Conservation (phyloP, 768 basidiomycete genomes). For the Albatrellus ellisii region DNA sequence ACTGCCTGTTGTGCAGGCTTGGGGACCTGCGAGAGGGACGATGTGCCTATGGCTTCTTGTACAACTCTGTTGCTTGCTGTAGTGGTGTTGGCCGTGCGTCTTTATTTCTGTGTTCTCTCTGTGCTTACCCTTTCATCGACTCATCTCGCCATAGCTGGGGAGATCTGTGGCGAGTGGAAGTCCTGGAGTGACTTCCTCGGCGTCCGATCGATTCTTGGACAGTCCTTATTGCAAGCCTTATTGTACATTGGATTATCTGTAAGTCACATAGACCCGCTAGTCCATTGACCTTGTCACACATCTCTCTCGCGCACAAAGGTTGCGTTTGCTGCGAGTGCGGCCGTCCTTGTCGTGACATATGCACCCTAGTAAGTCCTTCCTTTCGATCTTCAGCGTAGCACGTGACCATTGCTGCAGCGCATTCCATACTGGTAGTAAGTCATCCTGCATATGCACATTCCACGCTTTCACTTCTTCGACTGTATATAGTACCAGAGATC, state of each 20-base stretch:
- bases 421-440: constrained; percentile 71
- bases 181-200: constrained; percentile 52
- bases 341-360: constrained; percentile 47
- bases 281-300: not conserved
- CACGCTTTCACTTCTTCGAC: not conserved
- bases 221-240: constrained; percentile 50
- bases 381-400: not conserved
- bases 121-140: constrained; percentile 4
- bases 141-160: constrained; percentile 34
- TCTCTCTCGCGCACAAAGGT: constrained; percentile 26
- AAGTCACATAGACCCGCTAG: constrained; percentile 17
- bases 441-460: not conserved
- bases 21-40: constrained; percentile 57
- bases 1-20: constrained; percentile 29
- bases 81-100: constrained; percentile 43
- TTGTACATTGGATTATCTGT: constrained; percentile 56
- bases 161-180: constrained; percentile 52
- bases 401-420: constrained; percentile 28
- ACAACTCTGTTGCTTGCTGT: constrained; percentile 61
- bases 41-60: constrained; percentile 57
- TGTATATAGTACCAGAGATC: constrained; percentile 52
- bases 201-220: constrained; percentile 39
- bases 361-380: constrained; percentile 48
- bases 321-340: constrained; percentile 48
- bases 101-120: not conserved